Evolutionary conservation across 768 basidiomycete genomes (phyloP).

Genomic region (Tylopilus sp.): DNA sequence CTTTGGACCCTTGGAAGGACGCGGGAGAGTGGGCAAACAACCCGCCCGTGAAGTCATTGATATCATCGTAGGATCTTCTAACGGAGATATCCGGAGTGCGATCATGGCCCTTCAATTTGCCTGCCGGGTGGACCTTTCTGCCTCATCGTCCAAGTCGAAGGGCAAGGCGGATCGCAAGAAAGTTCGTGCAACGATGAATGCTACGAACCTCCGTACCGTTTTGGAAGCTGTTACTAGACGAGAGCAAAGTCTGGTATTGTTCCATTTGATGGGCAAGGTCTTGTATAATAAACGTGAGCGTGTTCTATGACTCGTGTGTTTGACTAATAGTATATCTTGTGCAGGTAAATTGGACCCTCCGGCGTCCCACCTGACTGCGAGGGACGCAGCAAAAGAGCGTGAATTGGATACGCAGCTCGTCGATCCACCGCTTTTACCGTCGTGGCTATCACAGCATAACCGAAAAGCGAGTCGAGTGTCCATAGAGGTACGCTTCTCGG

Average conservation of each 20-base stretch:
- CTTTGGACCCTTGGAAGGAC: slow-evolving; percentile 34
- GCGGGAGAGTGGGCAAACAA: slow-evolving; percentile 20
- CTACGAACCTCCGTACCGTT: slow-evolving; percentile 32
- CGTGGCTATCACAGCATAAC: slow-evolving; percentile 55
- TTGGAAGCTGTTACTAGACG: slow-evolving; percentile 76
- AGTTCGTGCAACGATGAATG: slow-evolving; percentile 10
- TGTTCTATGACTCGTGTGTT: background rate
- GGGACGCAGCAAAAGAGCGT: slow-evolving; percentile 60
- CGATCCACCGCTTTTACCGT: slow-evolving; percentile 56
- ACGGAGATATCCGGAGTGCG: slow-evolving; percentile 91
- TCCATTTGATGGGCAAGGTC: slow-evolving; percentile 91
- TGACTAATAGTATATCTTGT: slow-evolving; percentile 3
- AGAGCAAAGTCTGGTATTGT: slow-evolving; percentile 84
- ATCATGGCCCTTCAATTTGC: slow-evolving; percentile 92
- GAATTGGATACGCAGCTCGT: slow-evolving; percentile 52
- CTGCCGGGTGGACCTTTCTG: slow-evolving; percentile 43
- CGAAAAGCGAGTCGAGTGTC: slow-evolving; percentile 72
- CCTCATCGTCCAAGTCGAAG: slow-evolving; percentile 14
- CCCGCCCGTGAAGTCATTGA: slow-evolving; percentile 71
- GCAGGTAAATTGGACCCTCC: slow-evolving; percentile 76
- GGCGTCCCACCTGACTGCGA: slow-evolving; percentile 49
- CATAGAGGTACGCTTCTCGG: slow-evolving; percentile 53
- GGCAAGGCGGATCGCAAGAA: slow-evolving; percentile 34
- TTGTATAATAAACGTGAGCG: slow-evolving; percentile 87
- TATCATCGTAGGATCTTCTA: slow-evolving; percentile 70